These are phyloP conservation scores for Candida bentonensis DNA, from an alignment of 805 yeast species.

Conservation along the genomic window DNA sequence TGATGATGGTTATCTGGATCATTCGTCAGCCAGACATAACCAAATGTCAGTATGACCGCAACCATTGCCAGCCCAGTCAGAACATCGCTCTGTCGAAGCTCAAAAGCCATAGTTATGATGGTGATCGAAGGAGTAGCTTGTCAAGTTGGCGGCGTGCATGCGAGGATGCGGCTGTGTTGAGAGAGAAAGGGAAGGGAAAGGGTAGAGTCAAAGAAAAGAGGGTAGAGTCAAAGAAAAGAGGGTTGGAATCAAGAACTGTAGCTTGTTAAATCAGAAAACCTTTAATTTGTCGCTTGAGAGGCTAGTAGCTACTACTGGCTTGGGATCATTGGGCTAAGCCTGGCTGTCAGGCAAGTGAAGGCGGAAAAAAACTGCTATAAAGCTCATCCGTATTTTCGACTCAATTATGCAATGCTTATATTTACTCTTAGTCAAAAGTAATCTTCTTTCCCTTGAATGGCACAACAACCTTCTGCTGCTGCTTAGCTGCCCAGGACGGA, in stretches of 20 bases:
- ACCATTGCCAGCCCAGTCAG: not conserved
- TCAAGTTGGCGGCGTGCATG: no score
- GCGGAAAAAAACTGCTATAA: no score
- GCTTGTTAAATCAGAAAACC: not conserved
- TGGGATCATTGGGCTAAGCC: no score
- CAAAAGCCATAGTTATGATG: not conserved
- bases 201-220: no score
- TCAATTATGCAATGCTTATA: not conserved
- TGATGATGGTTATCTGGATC: not conserved
- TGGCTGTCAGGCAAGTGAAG: no score
- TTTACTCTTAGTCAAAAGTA: conserved; percentile 39
- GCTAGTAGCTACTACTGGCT: no score
- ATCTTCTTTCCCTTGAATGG: conserved; percentile 79
- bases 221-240: no score
- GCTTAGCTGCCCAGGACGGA: conserved; percentile 98
- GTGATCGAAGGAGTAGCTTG: no score
- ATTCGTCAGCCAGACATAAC: not conserved
- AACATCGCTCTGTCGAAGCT: not conserved
- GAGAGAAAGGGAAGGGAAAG: no score
- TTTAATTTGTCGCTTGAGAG: not conserved
- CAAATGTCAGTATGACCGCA: not conserved
- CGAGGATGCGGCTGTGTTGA: no score
- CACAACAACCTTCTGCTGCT: conserved; percentile 52
- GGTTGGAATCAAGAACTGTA: not conserved
- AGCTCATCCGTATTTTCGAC: no score